Conservation (phyloP, 345 rosid genomes). For the Eucalyptus pumila region DNA sequence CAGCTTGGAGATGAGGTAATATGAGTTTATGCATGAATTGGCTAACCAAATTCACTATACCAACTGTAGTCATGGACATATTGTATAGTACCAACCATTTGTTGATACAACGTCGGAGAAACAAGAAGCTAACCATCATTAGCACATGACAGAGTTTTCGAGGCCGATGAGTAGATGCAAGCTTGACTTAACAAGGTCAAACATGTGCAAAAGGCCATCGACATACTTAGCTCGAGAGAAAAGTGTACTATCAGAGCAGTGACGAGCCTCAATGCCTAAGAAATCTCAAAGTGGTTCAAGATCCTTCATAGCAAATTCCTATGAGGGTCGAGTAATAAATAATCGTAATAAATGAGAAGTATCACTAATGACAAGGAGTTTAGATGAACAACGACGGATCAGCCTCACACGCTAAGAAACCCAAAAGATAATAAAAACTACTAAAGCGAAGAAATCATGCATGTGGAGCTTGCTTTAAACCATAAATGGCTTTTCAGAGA, state of each 20-base stretch:
- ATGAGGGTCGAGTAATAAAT: background rate
- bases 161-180: background rate
- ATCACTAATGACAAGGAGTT: background rate
- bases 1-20: background rate
- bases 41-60: background rate
- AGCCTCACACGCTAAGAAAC: background rate
- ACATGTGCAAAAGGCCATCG: background rate
- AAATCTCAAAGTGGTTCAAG: background rate
- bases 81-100: background rate
- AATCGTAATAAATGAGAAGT: no score
- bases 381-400: fast-evolving
- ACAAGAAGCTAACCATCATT: background rate
- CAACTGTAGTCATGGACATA: background rate
- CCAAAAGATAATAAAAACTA: background rate
- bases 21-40: background rate
- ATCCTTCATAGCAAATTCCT: background rate
- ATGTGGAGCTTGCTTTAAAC: background rate
- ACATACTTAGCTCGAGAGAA: background rate
- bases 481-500: no score
- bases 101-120: background rate
- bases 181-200: background rate
- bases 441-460: background rate
- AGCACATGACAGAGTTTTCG: background rate
- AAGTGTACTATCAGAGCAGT: background rate
- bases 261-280: background rate